Base-by-base conservation (phyloP, 2,329 filamentous ascomycete species). In the Calonectria leucothoes region DNA sequence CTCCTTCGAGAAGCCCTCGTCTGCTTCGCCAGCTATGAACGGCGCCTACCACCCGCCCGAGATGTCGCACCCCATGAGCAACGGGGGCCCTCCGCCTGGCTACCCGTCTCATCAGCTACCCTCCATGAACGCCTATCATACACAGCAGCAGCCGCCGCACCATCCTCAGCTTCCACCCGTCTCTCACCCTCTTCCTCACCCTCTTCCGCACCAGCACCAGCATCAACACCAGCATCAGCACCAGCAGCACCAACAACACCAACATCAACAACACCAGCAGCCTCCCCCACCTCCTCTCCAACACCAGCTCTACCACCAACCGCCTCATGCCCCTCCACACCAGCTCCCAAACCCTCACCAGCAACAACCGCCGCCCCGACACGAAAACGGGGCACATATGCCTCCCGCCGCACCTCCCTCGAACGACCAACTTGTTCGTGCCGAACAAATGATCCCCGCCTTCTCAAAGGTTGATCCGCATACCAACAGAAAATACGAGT, bases 401-500 rank as follows among this genome's bases (percentile, higher is more conserved):
- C 45, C 80, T n/a, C 68, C 75, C 37, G 23, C 76, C 37, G 69
- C 73, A n/a, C 72, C 70, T 8, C 66, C 79, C 5, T 67, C 76
- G 29, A 70, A 48, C 23, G 78, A 79, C 15, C 71, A 78, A 20
- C 75, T 72, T 31, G 63, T 63, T 17, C 72, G 52, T 25, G 17
- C 79, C 6, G 73, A 74, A 20, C 71, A 75, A 23, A 75, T 80
- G 70, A 72, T 83, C 3, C 71, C 77, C 20, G 74, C 81, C 3
- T 79, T 84, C 23, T 84, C 83, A 31, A 83, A 82, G 48, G 74
- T 85, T n/a, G 84, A 85, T 66, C 81, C 83, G 33, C 67, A 70
- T 11, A 80, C 82, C 6, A 83, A 83, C 14, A 79, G 83, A 71
- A 84, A 82, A 71, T 85, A 85, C 39, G 80, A 81, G 84, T 85